Conservation (phyloP, 306 rosid genomes). For the Acmispon strigosus region DNA sequence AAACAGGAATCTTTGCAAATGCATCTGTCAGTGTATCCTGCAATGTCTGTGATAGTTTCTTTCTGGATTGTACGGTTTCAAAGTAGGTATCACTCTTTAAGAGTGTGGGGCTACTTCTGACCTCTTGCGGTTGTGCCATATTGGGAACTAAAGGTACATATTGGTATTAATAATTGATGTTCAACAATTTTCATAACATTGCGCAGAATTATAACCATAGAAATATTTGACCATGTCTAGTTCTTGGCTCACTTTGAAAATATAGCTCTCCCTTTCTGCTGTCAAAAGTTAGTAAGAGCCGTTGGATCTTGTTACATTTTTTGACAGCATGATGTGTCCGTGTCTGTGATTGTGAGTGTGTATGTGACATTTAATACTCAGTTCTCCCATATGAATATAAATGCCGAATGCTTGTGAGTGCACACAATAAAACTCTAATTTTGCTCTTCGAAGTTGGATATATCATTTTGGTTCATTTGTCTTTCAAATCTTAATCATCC, state of each 20-base stretch:
- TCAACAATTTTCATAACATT: background rate
- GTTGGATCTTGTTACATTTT: background rate
- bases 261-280: background rate
- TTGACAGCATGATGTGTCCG: background rate
- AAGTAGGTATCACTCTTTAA: constrained; percentile 66
- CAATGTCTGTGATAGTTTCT: constrained; percentile 59
- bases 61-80: constrained; percentile 62
- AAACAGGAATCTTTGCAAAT: constrained; percentile 72
- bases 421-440: background rate
- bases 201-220: background rate
- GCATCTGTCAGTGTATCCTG: constrained; percentile 73
- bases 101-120: constrained; percentile 14
- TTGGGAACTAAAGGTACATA: constrained; percentile 18
- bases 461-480: background rate
- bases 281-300: background rate
- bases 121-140: constrained; percentile 51
- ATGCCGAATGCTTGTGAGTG: background rate
- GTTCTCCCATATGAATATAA: background rate
- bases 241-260: background rate
- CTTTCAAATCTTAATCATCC: background rate
- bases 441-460: background rate
- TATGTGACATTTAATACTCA: too few relatives aligned
- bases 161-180: background rate
- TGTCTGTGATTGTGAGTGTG: too few relatives aligned
- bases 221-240: background rate